A percentile compares a stretch with the other conserved stretches of the same genome.
These are phyloP conservation scores for Candida taoyuanica DNA, from an alignment of 805 yeast genomes.

Conservation along the genomic window DNA sequence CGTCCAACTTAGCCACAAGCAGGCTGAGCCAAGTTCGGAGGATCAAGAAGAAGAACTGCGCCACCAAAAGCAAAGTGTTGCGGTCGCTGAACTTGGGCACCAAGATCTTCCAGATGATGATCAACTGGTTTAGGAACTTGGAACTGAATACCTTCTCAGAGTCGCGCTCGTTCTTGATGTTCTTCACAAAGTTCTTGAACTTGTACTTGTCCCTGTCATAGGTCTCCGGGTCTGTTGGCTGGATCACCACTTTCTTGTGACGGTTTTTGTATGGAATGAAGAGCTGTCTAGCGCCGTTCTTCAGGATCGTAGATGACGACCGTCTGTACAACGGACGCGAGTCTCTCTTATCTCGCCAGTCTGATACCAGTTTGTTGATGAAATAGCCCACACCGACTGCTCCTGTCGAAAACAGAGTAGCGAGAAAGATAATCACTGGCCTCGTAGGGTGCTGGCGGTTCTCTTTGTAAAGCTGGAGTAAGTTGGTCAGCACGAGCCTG, in stretches of 20 bases:
- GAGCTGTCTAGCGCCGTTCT: slow-evolving; percentile 28
- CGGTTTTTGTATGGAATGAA: slow-evolving; percentile 27
- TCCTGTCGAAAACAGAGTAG: slow-evolving; percentile 23
- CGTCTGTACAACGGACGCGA: slow-evolving; percentile 27
- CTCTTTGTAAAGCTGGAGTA: slow-evolving; percentile 25
- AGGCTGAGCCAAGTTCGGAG: slow-evolving; percentile 85
- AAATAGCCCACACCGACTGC: slow-evolving; percentile 19
- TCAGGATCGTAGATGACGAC: slow-evolving; percentile 26
- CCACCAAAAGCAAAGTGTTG: slow-evolving; percentile 57
- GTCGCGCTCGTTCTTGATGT: slow-evolving; percentile 21
- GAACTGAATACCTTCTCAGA: slow-evolving; percentile 41
- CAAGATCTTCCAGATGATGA: slow-evolving; percentile 73
- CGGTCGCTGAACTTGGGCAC: slow-evolving; percentile 71
- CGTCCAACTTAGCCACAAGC: slow-evolving; percentile 84
- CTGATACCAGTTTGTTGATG: slow-evolving; percentile 25
- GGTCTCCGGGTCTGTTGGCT: slow-evolving; percentile 27
- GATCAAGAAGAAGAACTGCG: slow-evolving; percentile 71
- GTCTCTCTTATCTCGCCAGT: slow-evolving; percentile 26
- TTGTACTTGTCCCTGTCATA: slow-evolving; percentile 27
- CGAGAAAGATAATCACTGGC: slow-evolving; percentile 26
- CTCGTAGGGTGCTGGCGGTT: slow-evolving; percentile 25
- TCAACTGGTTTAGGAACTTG: slow-evolving; percentile 65
- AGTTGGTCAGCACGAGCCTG: slow-evolving; percentile 18
- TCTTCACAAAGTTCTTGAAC: slow-evolving; percentile 26
- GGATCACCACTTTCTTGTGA: slow-evolving; percentile 25